Percentiles rank a stretch among this genome's conserved stretches.
These are phyloP conservation scores for Xylariaceae sp. DNA, from an alignment of 2,329 filamentous ascomycete species.

Conservation along the genomic window DNA sequence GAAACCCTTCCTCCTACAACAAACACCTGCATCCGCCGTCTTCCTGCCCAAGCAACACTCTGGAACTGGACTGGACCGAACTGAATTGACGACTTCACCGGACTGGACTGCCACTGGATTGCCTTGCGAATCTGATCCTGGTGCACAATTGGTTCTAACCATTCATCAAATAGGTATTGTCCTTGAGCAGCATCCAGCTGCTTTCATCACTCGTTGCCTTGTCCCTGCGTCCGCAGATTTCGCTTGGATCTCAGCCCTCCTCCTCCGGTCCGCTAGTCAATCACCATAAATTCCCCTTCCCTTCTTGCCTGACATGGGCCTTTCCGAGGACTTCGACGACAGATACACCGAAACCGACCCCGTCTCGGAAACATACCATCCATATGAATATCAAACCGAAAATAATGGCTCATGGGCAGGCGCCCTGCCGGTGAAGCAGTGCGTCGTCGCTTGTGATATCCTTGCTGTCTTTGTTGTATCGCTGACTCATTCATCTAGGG, in stretches of 20 bases:
- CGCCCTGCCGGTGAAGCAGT: constrained; percentile 92
- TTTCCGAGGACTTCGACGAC: constrained; percentile 63
- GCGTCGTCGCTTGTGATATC: constrained; percentile 28
- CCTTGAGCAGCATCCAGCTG: constrained; percentile 31
- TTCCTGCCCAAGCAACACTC: not conserved
- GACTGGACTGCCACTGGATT: constrained; percentile 1
- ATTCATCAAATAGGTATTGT: constrained; percentile 19
- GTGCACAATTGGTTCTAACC: constrained; percentile 19
- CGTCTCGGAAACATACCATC: constrained; percentile 57
- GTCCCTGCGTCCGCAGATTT: constrained; percentile 21
- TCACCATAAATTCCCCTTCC: constrained; percentile 9
- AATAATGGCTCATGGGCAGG: constrained; percentile 89
- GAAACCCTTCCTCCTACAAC: not conserved
- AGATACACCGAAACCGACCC: constrained; percentile 60
- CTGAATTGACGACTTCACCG: not conserved
- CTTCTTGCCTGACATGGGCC: constrained; percentile 65
- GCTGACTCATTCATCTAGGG: constrained; percentile 41
- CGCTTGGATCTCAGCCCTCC: constrained; percentile 19
- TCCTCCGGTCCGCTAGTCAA: constrained; percentile 14
- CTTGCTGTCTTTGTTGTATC: not conserved
- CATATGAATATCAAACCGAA: constrained; percentile 83
- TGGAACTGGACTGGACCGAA: constrained; percentile 5
- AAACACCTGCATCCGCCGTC: not conserved
- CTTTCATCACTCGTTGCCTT: constrained; percentile 21
- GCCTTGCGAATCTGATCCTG: not conserved